Evolutionary conservation across 139 green algal species (phyloP).

Genomic region (Haematococcus lacustris): DNA sequence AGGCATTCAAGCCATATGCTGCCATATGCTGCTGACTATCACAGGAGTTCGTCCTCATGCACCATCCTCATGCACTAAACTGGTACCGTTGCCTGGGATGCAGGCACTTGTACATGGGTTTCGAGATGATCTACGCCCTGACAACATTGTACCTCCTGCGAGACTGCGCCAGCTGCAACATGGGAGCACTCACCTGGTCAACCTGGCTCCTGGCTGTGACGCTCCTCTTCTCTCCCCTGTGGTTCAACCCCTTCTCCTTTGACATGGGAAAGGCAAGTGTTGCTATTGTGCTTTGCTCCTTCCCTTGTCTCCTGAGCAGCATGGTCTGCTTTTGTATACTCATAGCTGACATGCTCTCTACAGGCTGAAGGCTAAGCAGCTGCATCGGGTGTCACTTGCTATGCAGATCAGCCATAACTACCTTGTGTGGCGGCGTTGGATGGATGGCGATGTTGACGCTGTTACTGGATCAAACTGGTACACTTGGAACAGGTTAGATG

Average conservation of each 20-base stretch:
- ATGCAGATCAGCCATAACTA: constrained; percentile 18
- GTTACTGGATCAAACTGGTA: constrained; percentile 35
- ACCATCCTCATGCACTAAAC: neutral
- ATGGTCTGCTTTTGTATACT: too few relatives aligned
- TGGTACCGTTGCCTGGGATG: neutral
- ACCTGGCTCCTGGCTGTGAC: constrained; percentile 32
- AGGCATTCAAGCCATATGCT: neutral
- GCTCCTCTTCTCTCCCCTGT: constrained; percentile 36
- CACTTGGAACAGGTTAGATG: constrained; percentile 29
- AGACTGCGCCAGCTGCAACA: constrained; percentile 22
- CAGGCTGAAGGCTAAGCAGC: too few relatives aligned
- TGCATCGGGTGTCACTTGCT: too few relatives aligned
- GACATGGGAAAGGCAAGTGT: constrained; percentile 33
- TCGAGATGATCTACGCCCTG: constrained; percentile 37
- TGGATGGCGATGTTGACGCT: constrained; percentile 39
- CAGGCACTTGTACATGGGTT: constrained; percentile 36
- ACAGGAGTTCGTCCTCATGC: too few relatives aligned
- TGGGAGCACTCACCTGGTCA: constrained; percentile 29
- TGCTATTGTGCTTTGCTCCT: too few relatives aligned
- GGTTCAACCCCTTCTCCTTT: constrained; percentile 46
- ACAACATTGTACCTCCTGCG: constrained; percentile 25
- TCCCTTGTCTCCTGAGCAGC: too few relatives aligned
- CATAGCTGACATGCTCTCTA: too few relatives aligned
- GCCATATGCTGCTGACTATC: too few relatives aligned
- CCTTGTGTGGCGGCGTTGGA: constrained; percentile 32